Conservation (phyloP, 169 alveolate genomes). For the Cystoisospora suis region DNA sequence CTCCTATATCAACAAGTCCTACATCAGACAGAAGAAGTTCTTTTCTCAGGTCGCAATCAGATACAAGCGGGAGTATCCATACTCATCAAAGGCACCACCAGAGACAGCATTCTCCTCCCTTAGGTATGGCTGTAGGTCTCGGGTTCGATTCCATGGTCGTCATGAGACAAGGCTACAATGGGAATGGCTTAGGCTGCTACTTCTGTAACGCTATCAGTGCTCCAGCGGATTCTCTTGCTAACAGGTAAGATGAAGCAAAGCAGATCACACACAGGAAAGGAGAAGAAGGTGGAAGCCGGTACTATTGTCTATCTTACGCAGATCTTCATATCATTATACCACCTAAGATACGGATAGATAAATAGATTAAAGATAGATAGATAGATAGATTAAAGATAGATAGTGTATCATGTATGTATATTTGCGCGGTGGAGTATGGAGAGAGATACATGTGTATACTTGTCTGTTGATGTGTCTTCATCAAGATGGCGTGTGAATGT, state of each 20-base stretch:
- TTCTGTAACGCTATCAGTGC: conserved; percentile 93
- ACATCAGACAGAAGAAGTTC: not conserved
- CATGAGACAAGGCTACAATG: conserved; percentile 80
- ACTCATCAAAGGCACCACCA: not conserved
- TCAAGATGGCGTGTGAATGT: too few species aligned
- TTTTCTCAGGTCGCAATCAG: not conserved
- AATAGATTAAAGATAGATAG: too few species aligned
- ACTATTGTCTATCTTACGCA: not conserved
- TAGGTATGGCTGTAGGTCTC: conserved; percentile 91
- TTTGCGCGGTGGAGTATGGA: too few species aligned
- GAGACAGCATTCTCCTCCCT: conserved; percentile 56
- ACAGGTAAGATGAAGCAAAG: conserved; percentile 76
- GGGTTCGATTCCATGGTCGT: conserved; percentile 94
- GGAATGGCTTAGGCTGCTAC: conserved; percentile 88
- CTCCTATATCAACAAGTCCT: not conserved
- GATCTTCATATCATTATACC: too few species aligned
- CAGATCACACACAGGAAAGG: too few species aligned
- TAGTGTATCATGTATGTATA: too few species aligned
- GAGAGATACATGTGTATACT: too few species aligned
- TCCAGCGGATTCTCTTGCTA: conserved; percentile 89
- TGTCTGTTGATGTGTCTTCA: too few species aligned
- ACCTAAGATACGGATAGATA: too few species aligned
- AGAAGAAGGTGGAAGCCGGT: not conserved
- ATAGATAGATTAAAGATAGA: too few species aligned
- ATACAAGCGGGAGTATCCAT: not conserved